These are phyloP conservation scores for Fraxinus sp. DNA, from an alignment of 305 asterid species.

Conservation along the genomic window DNA sequence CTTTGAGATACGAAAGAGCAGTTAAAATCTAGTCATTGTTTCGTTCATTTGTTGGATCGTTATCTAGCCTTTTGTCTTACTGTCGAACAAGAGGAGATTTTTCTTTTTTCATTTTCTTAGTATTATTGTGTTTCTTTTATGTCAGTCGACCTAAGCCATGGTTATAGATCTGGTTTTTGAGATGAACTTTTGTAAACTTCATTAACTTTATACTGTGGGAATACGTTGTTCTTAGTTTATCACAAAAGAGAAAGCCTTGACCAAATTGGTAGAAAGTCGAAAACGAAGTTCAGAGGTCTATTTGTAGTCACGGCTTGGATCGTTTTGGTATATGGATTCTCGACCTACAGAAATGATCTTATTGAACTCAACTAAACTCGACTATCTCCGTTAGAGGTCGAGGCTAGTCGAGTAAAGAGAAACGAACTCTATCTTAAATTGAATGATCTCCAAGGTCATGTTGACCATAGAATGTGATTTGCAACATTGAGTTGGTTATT, in stretches of 20 bases:
- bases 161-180: background rate
- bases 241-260: background rate
- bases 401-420: background rate
- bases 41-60: background rate
- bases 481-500: background rate
- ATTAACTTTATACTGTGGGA: background rate
- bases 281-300: background rate
- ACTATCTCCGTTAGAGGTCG: background rate
- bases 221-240: background rate
- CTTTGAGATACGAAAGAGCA: conserved; percentile 57
- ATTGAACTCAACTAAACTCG: background rate
- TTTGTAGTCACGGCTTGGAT: background rate
- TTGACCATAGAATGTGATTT: background rate
- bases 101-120: background rate
- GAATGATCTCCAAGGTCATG: background rate
- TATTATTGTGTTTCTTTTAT: background rate
- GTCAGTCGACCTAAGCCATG: background rate
- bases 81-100: background rate
- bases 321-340: background rate
- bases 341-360: background rate
- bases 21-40: conserved; percentile 25
- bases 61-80: background rate
- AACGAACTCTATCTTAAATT: background rate
- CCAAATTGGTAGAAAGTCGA: background rate
- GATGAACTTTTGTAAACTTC: background rate